Evolutionary conservation across 2,329 filamentous ascomycete genomes (phyloP).

Genomic region (Calonectria pauciramosa): DNA sequence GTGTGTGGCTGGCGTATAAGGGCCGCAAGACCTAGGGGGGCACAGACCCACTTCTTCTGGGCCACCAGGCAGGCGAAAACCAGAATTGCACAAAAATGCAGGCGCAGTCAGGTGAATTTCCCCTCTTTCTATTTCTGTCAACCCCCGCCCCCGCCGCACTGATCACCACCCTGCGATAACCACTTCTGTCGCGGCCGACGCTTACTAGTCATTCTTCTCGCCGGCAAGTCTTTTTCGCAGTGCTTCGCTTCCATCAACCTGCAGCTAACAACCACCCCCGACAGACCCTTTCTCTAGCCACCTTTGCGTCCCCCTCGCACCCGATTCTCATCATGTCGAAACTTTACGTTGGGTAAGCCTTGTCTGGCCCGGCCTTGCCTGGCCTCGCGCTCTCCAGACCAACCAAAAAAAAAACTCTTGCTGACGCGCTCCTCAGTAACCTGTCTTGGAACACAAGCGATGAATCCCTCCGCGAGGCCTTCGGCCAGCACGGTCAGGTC

Average conservation of each 20-base stretch:
- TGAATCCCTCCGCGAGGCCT: background rate
- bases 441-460: background rate
- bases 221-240: background rate
- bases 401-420: background rate
- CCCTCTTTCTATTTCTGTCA: conserved; percentile 15
- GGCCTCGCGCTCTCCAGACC: background rate
- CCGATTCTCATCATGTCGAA: conserved; percentile 7
- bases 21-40: conserved; percentile 3
- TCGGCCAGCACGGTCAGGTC: background rate
- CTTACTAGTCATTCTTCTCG: background rate
- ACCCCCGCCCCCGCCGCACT: conserved; percentile 9
- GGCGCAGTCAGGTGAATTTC: conserved; percentile 6
- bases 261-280: background rate
- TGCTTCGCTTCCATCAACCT: background rate
- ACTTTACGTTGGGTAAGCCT: conserved; percentile 4
- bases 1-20: background rate
- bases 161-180: conserved; percentile 10
- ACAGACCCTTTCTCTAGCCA: background rate
- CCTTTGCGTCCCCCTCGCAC: background rate
- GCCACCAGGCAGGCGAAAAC: background rate
- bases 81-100: background rate
- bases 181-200: background rate
- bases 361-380: background rate
- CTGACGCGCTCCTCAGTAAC: background rate
- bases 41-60: background rate